Base-by-base conservation (phyloP, 352 stramenopile species). In the Phytophthora hybrid region DNA sequence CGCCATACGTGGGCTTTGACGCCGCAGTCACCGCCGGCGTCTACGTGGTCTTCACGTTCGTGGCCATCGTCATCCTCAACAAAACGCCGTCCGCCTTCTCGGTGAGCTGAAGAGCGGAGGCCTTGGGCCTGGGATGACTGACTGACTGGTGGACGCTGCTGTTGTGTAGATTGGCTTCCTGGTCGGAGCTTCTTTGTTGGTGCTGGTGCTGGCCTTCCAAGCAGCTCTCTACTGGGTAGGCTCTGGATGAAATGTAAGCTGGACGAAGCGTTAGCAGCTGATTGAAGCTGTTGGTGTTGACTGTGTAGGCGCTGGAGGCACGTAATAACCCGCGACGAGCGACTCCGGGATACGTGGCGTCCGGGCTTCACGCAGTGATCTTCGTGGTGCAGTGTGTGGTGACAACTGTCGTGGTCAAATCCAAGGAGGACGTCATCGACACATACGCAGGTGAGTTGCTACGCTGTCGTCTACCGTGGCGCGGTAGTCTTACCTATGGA, bases 361-460 rank as follows among this genome's bases (percentile, higher is more conserved):
- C 80, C 26, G 70, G 39, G 11, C 60, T 95, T 8, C 83, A 95
- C 56, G 53, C 57, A 21, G 54, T 78, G 18, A 90, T 95, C 69
- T 92, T 91, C 51, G 64, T 75, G 8, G 78, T 94, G 34, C 88
- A 95, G 53, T 72, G 86, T 47, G 68, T 66, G 0, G 80, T 93
- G 34, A 94, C 88, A 4, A 85, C 74, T 39, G 66, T 88, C 46
- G 76, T 95, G 23, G 75, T 92, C 29, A 85, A 92, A 68, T 89
- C 82, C 10, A 93, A 93, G 71, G 87, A 95, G 74, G 88, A 93
- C 69, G 85, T 93, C 16, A 95, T 95, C 46, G 88, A 95, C 58
- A 95, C 88, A 0, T 95, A 94, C 53, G 88, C 88, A 52, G 88
- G 88, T 95, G n/a, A 37, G 26, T 39, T 63, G 14, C 21, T 53